Base-by-base conservation (phyloP, 2,329 filamentous ascomycete species). In the Metarhizium robertsii region DNA sequence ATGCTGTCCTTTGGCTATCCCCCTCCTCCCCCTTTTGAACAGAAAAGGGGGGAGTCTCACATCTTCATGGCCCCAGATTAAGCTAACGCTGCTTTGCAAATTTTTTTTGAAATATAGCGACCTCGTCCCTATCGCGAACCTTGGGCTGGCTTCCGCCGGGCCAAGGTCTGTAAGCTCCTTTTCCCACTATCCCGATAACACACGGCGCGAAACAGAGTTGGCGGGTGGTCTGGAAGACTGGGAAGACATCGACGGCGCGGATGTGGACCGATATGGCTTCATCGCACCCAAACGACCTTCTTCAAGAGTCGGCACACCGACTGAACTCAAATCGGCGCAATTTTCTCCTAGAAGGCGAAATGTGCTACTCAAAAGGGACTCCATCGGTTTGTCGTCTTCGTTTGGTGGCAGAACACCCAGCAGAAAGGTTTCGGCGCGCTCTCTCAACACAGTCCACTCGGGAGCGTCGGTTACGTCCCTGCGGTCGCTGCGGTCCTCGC, bases 251-350 rank as follows among this genome's bases (percentile, higher is more conserved):
- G 72, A 83, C 53, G 80, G 77, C 36, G 74, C 72, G 52, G 79
- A 83, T 65, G 79, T 87, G 59, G 84, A 87, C 69, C 78, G 84
- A 64, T 87, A 86, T 64, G 84, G 84, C 58, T 87, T 87, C 70
- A 87, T 87, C 62, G 77, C 68, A 53, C 65, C 73, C 16, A 73
- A 72, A 40, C 53, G 46, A 34, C 72, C 72, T 16, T 66, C 67
- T 7, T 73, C 77, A 20, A 71, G 73, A 36, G 66, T 71, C 29
- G 71, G 67, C 58, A 74, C 73, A 2, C 68, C 75, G 6, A 70
- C 68, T 32, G 73, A 75, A 55, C 64, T 70, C 29, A 72, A 69
- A 58, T 71, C 76, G 38, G 64, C 74, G 42, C 71, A 73, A 46
- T 71, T 70, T 54, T 74, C 77, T 46, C 69, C 75, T 59, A 76